Conservation (phyloP, 1,139 yeast genomes). For the Nakaseomyces glabratus region DNA sequence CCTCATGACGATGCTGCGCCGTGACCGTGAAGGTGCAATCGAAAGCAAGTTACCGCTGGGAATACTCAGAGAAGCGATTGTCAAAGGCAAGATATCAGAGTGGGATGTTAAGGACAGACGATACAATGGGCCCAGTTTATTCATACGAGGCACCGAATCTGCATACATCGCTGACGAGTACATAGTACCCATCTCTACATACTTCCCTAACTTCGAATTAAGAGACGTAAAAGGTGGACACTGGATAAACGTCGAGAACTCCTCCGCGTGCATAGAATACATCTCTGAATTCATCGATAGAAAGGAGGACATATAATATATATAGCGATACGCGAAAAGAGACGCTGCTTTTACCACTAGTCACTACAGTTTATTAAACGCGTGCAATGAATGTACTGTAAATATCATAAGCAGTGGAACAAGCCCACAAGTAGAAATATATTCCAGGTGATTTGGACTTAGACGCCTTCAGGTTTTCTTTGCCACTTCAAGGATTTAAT, state of each 20-base stretch:
- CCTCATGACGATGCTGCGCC: slow-evolving; percentile 44
- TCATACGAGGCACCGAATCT: slow-evolving; percentile 72
- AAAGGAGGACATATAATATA: slow-evolving; percentile 40
- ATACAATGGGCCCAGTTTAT: slow-evolving; percentile 66
- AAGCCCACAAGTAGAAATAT: too few relatives aligned
- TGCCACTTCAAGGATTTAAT: too few relatives aligned
- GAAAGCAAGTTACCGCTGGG: slow-evolving; percentile 60
- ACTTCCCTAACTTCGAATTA: slow-evolving; percentile 70
- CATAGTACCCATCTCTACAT: slow-evolving; percentile 62
- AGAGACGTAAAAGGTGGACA: slow-evolving; percentile 80
- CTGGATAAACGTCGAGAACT: slow-evolving; percentile 81
- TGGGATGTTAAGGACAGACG: slow-evolving; percentile 58
- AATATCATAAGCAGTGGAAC: too few relatives aligned
- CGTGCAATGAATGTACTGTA: too few relatives aligned
- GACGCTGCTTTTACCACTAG: too few relatives aligned
- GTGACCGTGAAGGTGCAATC: slow-evolving; percentile 33
- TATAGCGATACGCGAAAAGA: too few relatives aligned
- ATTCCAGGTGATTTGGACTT: too few relatives aligned
- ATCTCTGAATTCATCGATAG: slow-evolving; percentile 52
- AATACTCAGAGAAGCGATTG: slow-evolving; percentile 53
- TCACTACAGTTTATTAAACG: too few relatives aligned
- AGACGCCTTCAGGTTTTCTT: too few relatives aligned
- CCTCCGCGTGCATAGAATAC: slow-evolving; percentile 52
- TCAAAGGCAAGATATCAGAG: slow-evolving; percentile 55
- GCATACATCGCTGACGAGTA: slow-evolving; percentile 80